A percentile compares a stretch with the other conserved stretches of the same genome.
Evolutionary conservation across 257 asterid genomes (phyloP).

Genomic region (Solanum tarapatanum): DNA sequence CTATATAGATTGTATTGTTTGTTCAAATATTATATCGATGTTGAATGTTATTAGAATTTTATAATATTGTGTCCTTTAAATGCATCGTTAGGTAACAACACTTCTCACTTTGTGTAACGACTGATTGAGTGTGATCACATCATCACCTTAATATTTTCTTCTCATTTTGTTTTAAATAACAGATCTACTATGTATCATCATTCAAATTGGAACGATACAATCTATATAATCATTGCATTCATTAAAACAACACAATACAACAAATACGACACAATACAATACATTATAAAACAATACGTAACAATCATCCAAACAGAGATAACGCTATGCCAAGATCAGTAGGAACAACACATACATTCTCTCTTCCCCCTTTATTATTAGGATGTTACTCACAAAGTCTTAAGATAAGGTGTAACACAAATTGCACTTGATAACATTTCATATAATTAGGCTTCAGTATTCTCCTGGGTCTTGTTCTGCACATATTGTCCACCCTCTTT

Average conservation of each 20-base stretch:
- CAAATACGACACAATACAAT: background rate
- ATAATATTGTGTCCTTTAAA: too few relatives aligned
- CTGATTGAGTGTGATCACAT: too few relatives aligned
- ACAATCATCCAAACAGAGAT: background rate
- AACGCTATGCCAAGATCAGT: background rate
- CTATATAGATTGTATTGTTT: too few relatives aligned
- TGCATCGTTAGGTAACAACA: too few relatives aligned
- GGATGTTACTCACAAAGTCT: background rate
- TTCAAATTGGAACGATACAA: background rate
- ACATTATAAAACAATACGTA: background rate
- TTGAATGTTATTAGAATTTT: too few relatives aligned
- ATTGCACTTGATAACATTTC: background rate
- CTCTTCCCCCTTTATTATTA: background rate
- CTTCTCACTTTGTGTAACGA: too few relatives aligned
- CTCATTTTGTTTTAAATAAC: too few relatives aligned
- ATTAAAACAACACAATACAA: background rate
- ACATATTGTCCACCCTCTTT: background rate
- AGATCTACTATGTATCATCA: too few relatives aligned
- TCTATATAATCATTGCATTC: too few relatives aligned
- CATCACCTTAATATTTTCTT: too few relatives aligned
- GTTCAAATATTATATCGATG: too few relatives aligned
- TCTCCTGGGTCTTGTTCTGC: constrained; percentile 3
- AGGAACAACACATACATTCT: background rate
- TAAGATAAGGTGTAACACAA: background rate
- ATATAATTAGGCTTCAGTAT: background rate